Evolutionary conservation across 257 asterid genomes (phyloP).

Genomic region (Penstemon barbatus): DNA sequence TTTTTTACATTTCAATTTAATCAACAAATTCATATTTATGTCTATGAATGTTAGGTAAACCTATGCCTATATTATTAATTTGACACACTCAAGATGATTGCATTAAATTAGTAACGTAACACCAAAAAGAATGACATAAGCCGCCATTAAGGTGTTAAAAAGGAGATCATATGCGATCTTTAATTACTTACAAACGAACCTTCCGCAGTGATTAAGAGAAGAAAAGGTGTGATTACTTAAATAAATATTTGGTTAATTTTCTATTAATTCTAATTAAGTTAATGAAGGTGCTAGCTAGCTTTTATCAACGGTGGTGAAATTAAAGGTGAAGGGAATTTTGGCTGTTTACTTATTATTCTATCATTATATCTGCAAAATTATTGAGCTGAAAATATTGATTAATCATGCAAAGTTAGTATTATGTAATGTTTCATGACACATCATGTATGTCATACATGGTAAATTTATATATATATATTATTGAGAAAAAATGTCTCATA

Average conservation of each 20-base stretch:
- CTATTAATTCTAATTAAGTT: not conserved
- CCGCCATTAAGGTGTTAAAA: constrained; percentile 49
- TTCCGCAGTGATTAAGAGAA: constrained; percentile 52
- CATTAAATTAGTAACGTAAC: constrained; percentile 24
- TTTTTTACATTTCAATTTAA: too few species aligned
- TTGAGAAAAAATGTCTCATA: too few species aligned
- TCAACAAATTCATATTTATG: not conserved
- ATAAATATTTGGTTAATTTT: constrained; percentile 1
- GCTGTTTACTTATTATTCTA: not conserved
- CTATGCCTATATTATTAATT: constrained; percentile 23
- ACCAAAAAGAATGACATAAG: constrained; percentile 61
- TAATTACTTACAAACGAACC: constrained; percentile 37
- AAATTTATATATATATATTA: too few species aligned
- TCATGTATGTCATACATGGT: too few species aligned
- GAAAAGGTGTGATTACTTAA: constrained; percentile 25
- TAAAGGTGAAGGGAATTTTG: not conserved
- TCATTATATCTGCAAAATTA: not conserved
- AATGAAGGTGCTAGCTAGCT: constrained; percentile 30
- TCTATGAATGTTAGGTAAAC: constrained; percentile 27
- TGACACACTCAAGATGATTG: not conserved
- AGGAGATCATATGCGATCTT: constrained; percentile 46
- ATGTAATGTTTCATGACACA: not conserved
- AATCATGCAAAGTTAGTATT: not conserved
- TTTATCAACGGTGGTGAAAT: constrained; percentile 9
- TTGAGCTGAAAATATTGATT: constrained; percentile 17